These are phyloP conservation scores for Yarrowia sp. DNA, from an alignment of 805 yeast species.

Conservation along the genomic window DNA sequence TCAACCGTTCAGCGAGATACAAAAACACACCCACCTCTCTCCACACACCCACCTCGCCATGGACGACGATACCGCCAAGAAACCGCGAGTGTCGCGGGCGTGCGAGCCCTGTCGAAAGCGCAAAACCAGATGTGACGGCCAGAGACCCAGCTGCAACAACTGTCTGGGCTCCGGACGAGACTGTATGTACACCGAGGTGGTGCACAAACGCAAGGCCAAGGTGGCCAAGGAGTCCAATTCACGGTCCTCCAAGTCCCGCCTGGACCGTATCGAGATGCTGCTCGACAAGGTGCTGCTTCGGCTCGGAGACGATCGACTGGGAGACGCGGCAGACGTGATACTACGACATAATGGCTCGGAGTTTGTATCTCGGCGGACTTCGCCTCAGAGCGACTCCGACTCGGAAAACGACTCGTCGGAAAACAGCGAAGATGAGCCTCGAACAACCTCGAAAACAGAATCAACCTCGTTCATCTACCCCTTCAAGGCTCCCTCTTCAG, in stretches of 20 bases:
- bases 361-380: not conserved
- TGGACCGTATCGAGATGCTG: conserved; percentile 33
- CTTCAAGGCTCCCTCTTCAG: conserved; percentile 1
- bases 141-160: conserved; percentile 60
- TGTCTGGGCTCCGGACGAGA: conserved; percentile 74
- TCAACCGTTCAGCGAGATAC: no score
- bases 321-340: conserved; percentile 14
- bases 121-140: conserved; percentile 68
- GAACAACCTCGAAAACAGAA: not conserved
- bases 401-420: not conserved
- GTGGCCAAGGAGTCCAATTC: conserved; percentile 4
- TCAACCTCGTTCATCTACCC: conserved; percentile 20
- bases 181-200: conserved; percentile 47
- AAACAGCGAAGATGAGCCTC: not conserved
- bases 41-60: not conserved
- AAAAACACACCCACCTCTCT: not conserved
- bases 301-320: conserved; percentile 5
- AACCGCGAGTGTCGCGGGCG: conserved; percentile 69
- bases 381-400: conserved; percentile 1
- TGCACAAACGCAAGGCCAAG: conserved; percentile 28
- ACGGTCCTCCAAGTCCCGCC: conserved; percentile 28
- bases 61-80: conserved; percentile 28
- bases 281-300: conserved; percentile 28
- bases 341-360: conserved; percentile 3
- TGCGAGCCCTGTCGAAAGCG: conserved; percentile 82